Conservation (phyloP, 768 basidiomycete genomes). For the Boletus reticuloceps region DNA sequence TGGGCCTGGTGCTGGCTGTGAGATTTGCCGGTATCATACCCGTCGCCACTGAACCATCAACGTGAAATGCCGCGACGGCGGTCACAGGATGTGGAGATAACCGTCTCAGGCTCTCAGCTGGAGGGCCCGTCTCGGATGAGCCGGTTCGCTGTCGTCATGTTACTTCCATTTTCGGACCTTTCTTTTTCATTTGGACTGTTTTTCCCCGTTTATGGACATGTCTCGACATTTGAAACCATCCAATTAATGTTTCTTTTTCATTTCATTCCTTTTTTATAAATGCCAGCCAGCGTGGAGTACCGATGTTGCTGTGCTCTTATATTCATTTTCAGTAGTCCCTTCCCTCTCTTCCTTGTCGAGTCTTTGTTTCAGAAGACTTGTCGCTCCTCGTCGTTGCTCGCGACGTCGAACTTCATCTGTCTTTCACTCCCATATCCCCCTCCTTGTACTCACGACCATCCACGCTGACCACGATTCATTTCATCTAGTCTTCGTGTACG, state of each 20-base stretch:
- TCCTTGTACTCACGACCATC: slow-evolving; percentile 31
- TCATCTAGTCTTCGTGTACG: slow-evolving; percentile 25
- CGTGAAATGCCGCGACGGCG: slow-evolving; percentile 9
- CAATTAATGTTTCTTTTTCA: slow-evolving; percentile 2
- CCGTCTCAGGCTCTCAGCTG: slow-evolving; percentile 14
- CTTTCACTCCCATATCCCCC: slow-evolving; percentile 21
- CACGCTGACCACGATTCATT: slow-evolving; percentile 41
- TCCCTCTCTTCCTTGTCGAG: slow-evolving; percentile 24
- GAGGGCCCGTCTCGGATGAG: slow-evolving; percentile 28
- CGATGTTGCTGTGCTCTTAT: slow-evolving; percentile 33
- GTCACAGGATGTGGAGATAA: slow-evolving; percentile 20
- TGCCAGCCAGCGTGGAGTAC: slow-evolving; percentile 13
- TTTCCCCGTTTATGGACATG: slow-evolving; percentile 19
- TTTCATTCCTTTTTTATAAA: slow-evolving; percentile 10
- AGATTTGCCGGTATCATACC: slow-evolving; percentile 18
- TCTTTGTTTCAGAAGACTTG: slow-evolving; percentile 27
- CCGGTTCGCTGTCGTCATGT: slow-evolving; percentile 22
- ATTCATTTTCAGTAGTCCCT: slow-evolving; percentile 24
- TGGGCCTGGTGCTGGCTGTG: slow-evolving; percentile 7
- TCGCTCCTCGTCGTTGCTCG: slow-evolving; percentile 19
- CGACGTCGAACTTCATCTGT: slow-evolving; percentile 18
- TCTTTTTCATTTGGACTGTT: slow-evolving; percentile 5
- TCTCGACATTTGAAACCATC: neutral
- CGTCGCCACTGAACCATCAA: slow-evolving; percentile 10
- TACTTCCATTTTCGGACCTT: slow-evolving; percentile 3